Percentiles rank a stretch among this genome's conserved stretches.
phyloP scores from a whole-genome alignment of 768 basidiomycete genomes.

The Podaxis sp. region DNA sequence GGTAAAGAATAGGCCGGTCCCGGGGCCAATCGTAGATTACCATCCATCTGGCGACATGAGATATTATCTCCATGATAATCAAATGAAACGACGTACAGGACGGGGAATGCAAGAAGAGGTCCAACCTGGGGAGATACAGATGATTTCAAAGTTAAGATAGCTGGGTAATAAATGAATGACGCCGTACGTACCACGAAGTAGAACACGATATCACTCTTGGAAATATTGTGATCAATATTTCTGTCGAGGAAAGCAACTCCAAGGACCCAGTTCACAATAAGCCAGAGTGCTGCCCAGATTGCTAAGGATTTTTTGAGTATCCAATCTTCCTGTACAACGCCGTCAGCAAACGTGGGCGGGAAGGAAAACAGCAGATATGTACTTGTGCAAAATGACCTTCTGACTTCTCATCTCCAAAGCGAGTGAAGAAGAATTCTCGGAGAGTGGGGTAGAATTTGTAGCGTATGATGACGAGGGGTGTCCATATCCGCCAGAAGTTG shows the following conservation, averaged over 20 bases:
- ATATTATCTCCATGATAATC: neutral
- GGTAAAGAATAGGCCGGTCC: conserved; percentile 58
- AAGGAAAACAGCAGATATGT: neutral
- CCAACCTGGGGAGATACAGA: conserved; percentile 39
- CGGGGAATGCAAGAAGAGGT: conserved; percentile 59
- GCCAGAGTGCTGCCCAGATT: conserved; percentile 62
- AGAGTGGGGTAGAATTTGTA: conserved; percentile 59
- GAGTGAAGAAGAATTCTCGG: conserved; percentile 57
- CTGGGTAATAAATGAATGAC: neutral
- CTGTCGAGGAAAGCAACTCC: conserved; percentile 46
- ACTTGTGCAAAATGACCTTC: conserved; percentile 48
- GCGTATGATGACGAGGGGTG: conserved; percentile 44
- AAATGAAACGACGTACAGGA: conserved; percentile 39
- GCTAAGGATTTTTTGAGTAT: conserved; percentile 67
- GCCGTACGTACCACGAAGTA: conserved; percentile 45
- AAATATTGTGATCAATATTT: neutral
- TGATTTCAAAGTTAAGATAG: neutral
- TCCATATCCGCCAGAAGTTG: conserved; percentile 29
- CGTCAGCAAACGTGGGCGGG: neutral
- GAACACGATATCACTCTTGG: conserved; percentile 59
- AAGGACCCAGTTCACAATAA: conserved; percentile 69
- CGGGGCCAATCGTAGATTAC: conserved; percentile 75
- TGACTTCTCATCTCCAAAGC: conserved; percentile 56
- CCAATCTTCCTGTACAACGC: conserved; percentile 61
- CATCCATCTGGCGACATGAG: conserved; percentile 39